A percentile compares a stretch with the other conserved stretches of the same genome.
These are phyloP conservation scores for Wilcoxina mikolae DNA, from an alignment of 495 filamentous ascomycete species.

Conservation along the genomic window DNA sequence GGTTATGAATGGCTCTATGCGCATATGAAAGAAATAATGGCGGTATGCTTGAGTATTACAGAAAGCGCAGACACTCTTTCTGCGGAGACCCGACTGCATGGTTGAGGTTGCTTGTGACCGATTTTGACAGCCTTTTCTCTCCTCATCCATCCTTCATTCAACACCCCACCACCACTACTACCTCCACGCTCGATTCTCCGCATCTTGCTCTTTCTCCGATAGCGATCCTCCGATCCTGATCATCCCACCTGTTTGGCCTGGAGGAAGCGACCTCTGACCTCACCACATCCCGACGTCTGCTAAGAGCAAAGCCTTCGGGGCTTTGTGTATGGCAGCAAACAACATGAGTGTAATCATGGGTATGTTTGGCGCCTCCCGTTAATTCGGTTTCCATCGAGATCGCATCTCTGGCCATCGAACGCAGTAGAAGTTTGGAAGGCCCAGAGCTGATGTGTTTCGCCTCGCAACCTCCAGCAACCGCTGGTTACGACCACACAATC, in stretches of 20 bases:
- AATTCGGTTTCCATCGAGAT: neutral
- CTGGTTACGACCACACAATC: conserved; percentile 98
- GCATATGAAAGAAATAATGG: neutral
- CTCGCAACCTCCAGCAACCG: conserved; percentile 33
- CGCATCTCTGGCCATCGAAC: neutral
- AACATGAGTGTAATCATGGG: conserved; percentile 27
- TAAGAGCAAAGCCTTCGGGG: too few species aligned
- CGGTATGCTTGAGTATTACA: neutral
- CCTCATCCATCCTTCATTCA: too few species aligned
- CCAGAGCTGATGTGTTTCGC: neutral
- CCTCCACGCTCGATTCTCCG: too few species aligned
- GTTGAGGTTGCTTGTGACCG: neutral
- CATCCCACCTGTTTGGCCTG: too few species aligned
- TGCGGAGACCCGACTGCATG: neutral
- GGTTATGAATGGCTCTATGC: neutral
- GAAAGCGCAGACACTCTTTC: neutral
- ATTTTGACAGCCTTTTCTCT: too few species aligned
- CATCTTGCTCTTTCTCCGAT: too few species aligned
- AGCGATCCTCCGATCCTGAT: too few species aligned
- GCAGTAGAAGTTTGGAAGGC: neutral
- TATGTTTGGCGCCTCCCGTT: conserved; percentile 9
- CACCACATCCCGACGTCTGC: too few species aligned
- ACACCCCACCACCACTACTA: too few species aligned
- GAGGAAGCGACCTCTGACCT: too few species aligned
- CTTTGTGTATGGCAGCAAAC: too few species aligned